Evolutionary conservation across 306 rosid genomes (phyloP).

Genomic region (Begonia peltatifolia): DNA sequence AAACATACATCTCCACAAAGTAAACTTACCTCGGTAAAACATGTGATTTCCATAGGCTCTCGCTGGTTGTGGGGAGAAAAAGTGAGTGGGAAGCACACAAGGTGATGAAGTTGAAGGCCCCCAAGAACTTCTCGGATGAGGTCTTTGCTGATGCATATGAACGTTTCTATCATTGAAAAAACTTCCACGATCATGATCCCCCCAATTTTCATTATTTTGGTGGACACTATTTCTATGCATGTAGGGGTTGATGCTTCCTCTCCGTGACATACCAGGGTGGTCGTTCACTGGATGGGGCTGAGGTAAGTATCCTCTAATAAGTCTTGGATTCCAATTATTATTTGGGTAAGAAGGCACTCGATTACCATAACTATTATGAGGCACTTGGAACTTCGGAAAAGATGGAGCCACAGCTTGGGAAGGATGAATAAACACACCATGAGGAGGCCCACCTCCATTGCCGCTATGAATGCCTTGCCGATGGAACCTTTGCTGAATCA

Average conservation of each 20-base stretch:
- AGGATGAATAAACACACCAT: conserved; percentile 27
- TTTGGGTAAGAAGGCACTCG: conserved; percentile 27
- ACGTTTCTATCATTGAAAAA: conserved; percentile 34
- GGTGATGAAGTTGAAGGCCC: conserved; percentile 35
- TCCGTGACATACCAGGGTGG: conserved; percentile 23
- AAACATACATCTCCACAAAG: conserved; percentile 2
- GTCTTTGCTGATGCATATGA: conserved; percentile 26
- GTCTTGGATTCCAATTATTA: conserved; percentile 42
- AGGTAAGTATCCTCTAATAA: conserved; percentile 26
- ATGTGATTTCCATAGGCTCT: conserved; percentile 35
- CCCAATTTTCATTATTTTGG: conserved; percentile 34
- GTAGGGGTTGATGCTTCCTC: conserved; percentile 39
- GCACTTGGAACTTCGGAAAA: conserved; percentile 33
- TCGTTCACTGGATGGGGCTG: conserved; percentile 22
- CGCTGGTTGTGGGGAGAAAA: conserved; percentile 24
- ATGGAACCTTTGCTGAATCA: conserved; percentile 33
- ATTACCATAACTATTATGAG: conserved; percentile 27
- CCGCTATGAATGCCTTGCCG: conserved; percentile 28
- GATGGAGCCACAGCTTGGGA: conserved; percentile 39
- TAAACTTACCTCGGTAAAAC: conserved; percentile 35
- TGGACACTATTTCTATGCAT: conserved; percentile 39
- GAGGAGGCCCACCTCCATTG: conserved; percentile 28
- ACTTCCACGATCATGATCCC: conserved; percentile 50
- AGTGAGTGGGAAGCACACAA: conserved; percentile 10
- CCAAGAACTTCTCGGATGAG: conserved; percentile 37